Evolutionary conservation across 202 grass and related monocot genomes (phyloP).

Genomic region (Miscanthus sacchariflorus): DNA sequence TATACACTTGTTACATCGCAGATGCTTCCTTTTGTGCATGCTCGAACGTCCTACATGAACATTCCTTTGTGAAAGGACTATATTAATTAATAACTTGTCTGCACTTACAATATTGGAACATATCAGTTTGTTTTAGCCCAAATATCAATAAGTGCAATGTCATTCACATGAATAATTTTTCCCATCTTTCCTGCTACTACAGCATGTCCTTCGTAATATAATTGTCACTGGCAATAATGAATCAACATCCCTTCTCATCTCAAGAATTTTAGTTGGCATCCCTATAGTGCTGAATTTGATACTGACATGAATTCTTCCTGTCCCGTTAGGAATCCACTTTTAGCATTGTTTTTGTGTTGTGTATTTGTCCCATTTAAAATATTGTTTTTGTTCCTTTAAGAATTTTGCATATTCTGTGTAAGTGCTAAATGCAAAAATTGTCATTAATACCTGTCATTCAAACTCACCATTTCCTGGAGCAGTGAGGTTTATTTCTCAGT

Average conservation of each 20-base stretch:
- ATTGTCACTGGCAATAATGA: neutral
- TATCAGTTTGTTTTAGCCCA: neutral
- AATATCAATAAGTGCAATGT: neutral
- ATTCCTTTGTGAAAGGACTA: conserved; percentile 11
- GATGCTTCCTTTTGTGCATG: neutral
- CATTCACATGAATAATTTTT: neutral
- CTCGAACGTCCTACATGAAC: neutral
- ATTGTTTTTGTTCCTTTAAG: neutral
- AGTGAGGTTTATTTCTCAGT: neutral
- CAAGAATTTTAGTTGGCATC: neutral
- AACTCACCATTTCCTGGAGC: neutral
- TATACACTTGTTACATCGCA: neutral
- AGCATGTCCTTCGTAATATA: neutral
- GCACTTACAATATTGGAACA: neutral
- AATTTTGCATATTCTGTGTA: neutral
- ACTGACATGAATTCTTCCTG: neutral
- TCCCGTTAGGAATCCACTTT: neutral
- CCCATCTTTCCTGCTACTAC: neutral
- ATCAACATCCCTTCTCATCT: neutral
- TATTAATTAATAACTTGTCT: neutral
- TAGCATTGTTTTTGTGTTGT: neutral
- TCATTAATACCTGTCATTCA: neutral
- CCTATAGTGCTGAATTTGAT: neutral
- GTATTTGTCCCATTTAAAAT: conserved; percentile 4
- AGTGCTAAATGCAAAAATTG: neutral